phyloP scores from a whole-genome alignment of 306 rosid genomes.

The Sicyos baderoa region DNA sequence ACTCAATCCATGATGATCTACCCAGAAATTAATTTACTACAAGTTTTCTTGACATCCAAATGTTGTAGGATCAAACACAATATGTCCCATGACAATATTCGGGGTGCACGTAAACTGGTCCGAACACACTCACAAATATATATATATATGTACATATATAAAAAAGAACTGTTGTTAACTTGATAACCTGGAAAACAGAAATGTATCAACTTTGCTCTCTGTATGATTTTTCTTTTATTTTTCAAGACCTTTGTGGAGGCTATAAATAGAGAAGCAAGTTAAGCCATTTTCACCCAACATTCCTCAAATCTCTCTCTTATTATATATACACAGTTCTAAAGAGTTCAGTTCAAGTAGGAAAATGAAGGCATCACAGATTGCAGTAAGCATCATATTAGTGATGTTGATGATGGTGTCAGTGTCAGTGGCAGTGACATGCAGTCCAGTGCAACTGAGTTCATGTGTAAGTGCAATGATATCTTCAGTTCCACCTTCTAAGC shows the following conservation, averaged over 20 bases:
- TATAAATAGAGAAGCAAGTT: conserved; percentile 55
- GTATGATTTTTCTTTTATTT: too few relatives aligned
- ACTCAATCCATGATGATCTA: too few relatives aligned
- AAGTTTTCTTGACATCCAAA: too few relatives aligned
- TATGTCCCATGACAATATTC: too few relatives aligned
- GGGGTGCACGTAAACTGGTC: too few relatives aligned
- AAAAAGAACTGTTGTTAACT: too few relatives aligned
- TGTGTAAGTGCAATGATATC: conserved; percentile 85
- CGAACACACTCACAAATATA: too few relatives aligned
- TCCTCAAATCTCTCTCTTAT: conserved; percentile 9
- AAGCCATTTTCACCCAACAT: conserved; percentile 30
- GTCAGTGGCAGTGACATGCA: conserved; percentile 70
- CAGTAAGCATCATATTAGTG: conserved; percentile 31
- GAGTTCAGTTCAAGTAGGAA: neutral
- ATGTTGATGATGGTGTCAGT: conserved; percentile 44
- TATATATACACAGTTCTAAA: neutral
- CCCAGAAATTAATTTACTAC: too few relatives aligned
- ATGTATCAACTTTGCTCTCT: too few relatives aligned
- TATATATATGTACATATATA: too few relatives aligned
- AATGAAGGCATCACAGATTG: conserved; percentile 57
- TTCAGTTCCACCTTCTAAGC: conserved; percentile 58
- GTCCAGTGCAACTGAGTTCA: conserved; percentile 66
- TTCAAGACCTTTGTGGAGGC: conserved; percentile 5
- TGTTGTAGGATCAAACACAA: too few relatives aligned
- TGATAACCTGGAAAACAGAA: too few relatives aligned